These are phyloP conservation scores for barley (Hordeum vulgare) DNA, from an alignment of 176 grass and related monocot genomes.

Conservation along the genomic window DNA sequence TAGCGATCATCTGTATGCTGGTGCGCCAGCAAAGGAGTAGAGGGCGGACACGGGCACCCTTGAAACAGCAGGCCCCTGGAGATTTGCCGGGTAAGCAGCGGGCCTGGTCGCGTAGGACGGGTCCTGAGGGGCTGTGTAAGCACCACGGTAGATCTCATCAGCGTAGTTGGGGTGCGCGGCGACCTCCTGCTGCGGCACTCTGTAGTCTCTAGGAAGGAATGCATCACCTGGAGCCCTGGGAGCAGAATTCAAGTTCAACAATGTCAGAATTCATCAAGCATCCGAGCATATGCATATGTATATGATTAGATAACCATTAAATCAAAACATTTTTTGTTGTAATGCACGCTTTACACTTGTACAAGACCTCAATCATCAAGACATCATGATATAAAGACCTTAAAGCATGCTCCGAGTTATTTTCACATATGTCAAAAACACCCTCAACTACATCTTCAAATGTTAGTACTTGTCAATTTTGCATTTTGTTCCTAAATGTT, in stretches of 20 bases:
- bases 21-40: constrained; percentile 44
- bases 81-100: constrained; percentile 14
- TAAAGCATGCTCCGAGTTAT: not conserved
- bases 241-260: constrained; percentile 20
- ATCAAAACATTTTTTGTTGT: not conserved
- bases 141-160: constrained; percentile 41
- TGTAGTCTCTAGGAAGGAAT: constrained; percentile 30
- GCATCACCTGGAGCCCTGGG: not conserved
- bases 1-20: constrained; percentile 26
- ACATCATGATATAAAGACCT: not conserved
- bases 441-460: not conserved
- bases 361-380: not conserved
- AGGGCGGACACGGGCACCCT: constrained; percentile 42
- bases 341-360: not conserved
- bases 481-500: not conserved
- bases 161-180: constrained; percentile 3
- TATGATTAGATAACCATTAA: not conserved
- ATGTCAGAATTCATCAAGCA: not conserved
- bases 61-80: constrained; percentile 18
- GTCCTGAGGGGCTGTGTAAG: constrained; percentile 28
- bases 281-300: not conserved
- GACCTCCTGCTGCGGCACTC: constrained; percentile 9
- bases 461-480: not conserved
- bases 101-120: constrained; percentile 15
- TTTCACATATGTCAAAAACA: not conserved